Conservation (phyloP, 139 green algal genomes). For the Coccomyxa sp. region DNA sequence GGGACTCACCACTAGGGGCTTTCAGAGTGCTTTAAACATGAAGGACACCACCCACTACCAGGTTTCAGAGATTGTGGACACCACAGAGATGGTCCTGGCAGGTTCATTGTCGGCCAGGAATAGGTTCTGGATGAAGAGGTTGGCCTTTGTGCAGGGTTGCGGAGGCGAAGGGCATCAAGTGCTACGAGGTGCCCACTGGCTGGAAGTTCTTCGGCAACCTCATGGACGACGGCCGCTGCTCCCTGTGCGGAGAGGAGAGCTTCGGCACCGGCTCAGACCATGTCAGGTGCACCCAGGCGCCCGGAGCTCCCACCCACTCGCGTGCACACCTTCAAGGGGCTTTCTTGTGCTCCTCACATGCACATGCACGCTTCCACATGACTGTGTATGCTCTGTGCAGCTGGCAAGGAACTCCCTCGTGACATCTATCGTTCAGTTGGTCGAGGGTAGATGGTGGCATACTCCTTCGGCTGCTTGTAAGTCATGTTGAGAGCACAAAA, state of each 20-base stretch:
- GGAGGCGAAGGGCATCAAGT: conserved; percentile 64
- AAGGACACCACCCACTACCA: no score
- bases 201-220: conserved; percentile 97
- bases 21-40: no score
- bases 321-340: no score
- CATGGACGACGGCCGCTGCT: conserved; percentile 85
- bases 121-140: not conserved
- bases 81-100: not conserved
- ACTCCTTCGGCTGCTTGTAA: no score
- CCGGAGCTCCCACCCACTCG: no score
- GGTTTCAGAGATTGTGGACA: no score
- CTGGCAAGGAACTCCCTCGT: not conserved
- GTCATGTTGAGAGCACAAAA: no score
- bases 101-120: not conserved
- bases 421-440: no score
- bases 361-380: not conserved
- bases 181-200: conserved; percentile 88
- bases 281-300: conserved; percentile 22
- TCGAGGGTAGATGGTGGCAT: no score
- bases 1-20: no score
- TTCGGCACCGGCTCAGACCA: conserved; percentile 92
- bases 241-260: conserved; percentile 87
- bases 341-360: no score
- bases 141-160: conserved; percentile 50
- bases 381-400: not conserved